A percentile compares a stretch with the other conserved stretches of the same genome.
phyloP scores from a whole-genome alignment of 1,284 basidiomycete species.

The Malassezia japonica region DNA sequence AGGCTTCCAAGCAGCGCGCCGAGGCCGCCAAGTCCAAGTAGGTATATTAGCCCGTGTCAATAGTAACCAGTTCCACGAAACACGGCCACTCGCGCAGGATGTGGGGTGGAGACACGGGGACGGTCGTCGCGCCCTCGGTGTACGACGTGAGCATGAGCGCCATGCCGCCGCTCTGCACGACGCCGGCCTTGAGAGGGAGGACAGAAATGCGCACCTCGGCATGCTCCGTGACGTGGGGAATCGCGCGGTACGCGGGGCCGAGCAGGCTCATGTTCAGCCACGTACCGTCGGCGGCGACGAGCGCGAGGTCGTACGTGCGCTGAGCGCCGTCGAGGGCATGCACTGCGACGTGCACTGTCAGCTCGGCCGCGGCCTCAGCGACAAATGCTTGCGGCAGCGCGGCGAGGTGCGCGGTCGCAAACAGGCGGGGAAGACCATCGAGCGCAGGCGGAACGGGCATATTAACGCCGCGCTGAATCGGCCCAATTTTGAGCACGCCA shows the following conservation, averaged over 20 bases:
- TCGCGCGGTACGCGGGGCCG: not conserved
- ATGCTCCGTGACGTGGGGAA: not conserved
- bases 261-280: not conserved
- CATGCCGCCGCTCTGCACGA: not conserved
- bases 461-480: not conserved
- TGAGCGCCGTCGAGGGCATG: too few relatives aligned
- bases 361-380: too few relatives aligned
- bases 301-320: not conserved
- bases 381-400: too few relatives aligned
- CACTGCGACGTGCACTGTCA: too few relatives aligned
- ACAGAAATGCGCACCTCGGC: not conserved
- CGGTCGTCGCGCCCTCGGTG: not conserved
- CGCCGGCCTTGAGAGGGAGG: not conserved
- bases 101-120: not conserved
- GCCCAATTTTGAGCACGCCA: constrained; percentile 1
- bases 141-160: not conserved
- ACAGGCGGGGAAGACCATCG: too few relatives aligned
- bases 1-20: not conserved
- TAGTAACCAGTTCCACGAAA: not conserved
- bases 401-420: too few relatives aligned
- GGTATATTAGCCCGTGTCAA: constrained; percentile 5
- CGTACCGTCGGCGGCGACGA: not conserved
- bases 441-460: too few relatives aligned
- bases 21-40: constrained; percentile 8
- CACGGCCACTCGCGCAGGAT: not conserved